Conservation (phyloP, 257 asterid species). For the Primulina eburnea region DNA sequence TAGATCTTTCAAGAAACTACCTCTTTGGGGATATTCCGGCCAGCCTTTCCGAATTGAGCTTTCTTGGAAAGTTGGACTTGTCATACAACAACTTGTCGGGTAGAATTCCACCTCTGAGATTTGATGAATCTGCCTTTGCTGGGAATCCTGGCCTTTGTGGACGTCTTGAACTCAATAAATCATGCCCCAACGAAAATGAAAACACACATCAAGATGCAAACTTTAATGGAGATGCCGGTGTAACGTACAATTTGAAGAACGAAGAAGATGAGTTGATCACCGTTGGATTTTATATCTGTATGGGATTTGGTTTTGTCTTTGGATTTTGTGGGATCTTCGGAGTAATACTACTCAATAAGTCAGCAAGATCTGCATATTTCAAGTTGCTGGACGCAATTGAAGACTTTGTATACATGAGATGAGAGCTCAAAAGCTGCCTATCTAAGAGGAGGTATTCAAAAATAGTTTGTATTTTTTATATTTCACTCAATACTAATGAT, state of each 20-base stretch:
- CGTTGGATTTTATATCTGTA: constrained; percentile 6
- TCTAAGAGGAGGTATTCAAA: too few species aligned
- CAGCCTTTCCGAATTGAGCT: background rate
- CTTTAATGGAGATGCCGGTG: background rate
- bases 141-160: constrained; percentile 25
- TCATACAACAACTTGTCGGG: constrained; percentile 28
- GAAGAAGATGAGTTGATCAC: constrained; percentile 14
- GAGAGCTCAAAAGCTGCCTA: too few species aligned
- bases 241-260: background rate
- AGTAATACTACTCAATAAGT: too few species aligned
- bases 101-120: constrained; percentile 22
- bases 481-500: too few species aligned
- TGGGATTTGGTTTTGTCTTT: constrained; percentile 16
- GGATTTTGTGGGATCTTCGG: constrained; percentile 9
- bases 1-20: constrained; percentile 15
- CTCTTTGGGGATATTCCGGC: constrained; percentile 15
- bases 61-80: constrained; percentile 13
- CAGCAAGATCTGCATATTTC: too few species aligned
- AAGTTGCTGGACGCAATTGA: too few species aligned
- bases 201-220: background rate
- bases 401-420: too few species aligned
- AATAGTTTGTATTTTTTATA: too few species aligned
- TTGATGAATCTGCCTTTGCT: constrained; percentile 5
- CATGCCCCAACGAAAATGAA: background rate
- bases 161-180: constrained; percentile 6